Evolutionary conservation across 495 filamentous ascomycete species (phyloP).

Genomic region (Daldinia concentrica): DNA sequence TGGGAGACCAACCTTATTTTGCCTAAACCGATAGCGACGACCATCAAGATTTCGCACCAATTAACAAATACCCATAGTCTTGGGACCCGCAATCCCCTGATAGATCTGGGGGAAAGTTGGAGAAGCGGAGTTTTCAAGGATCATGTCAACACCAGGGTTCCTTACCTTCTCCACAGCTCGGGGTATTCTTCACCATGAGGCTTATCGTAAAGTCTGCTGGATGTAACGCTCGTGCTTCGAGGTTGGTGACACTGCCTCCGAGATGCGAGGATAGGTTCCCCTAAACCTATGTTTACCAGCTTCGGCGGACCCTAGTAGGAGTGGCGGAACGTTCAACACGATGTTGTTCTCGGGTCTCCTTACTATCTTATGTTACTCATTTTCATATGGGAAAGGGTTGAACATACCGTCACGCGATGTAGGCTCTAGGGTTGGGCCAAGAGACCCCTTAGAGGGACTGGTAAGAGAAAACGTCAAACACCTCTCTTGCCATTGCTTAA

Average conservation of each 20-base stretch:
- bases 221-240: neutral
- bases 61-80: neutral
- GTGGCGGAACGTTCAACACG: neutral
- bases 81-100: neutral
- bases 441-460: neutral
- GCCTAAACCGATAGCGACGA: neutral
- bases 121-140: constrained; percentile 28
- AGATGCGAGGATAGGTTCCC: neutral
- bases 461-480: neutral
- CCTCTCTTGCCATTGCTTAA: neutral
- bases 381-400: neutral
- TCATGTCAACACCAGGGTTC: constrained; percentile 1
- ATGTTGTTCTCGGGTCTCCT: neutral
- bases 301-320: neutral
- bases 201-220: neutral
- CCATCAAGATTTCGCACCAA: neutral
- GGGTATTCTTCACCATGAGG: neutral
- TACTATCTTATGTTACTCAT: neutral
- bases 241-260: neutral
- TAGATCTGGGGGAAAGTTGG: constrained; percentile 25
- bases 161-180: neutral
- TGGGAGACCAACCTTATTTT: neutral
- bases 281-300: neutral
- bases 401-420: neutral
- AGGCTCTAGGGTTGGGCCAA: neutral